Conservation (phyloP, 257 asterid species). For the Sherardia arvensis region DNA sequence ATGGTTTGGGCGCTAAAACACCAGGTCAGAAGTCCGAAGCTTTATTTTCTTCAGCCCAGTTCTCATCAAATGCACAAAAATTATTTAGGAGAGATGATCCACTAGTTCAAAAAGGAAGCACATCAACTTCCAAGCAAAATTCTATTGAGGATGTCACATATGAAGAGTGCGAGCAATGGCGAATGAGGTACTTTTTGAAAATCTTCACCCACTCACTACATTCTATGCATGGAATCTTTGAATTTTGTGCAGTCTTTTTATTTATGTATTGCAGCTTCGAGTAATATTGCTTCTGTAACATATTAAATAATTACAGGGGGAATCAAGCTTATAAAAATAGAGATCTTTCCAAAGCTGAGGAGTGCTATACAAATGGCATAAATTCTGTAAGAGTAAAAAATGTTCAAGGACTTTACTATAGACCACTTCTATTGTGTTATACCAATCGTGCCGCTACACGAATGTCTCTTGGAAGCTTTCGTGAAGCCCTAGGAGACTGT, state of each 20-base stretch:
- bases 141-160: constrained; percentile 17
- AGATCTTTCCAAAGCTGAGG: constrained; percentile 67
- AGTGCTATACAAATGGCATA: constrained; percentile 68
- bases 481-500: constrained; percentile 90
- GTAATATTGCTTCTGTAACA: constrained; percentile 5
- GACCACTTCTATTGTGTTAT: constrained; percentile 72
- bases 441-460: constrained; percentile 97
- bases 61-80: constrained; percentile 12
- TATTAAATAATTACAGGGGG: constrained; percentile 51
- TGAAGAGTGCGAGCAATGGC: constrained; percentile 70
- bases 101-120: constrained; percentile 12
- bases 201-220: not conserved
- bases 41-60: constrained; percentile 16
- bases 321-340: constrained; percentile 75
- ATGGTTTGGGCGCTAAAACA: constrained; percentile 25
- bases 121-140: constrained; percentile 22
- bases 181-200: constrained; percentile 49
- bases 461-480: constrained; percentile 74
- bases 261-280: not conserved
- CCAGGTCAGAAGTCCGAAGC: constrained; percentile 18
- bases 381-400: constrained; percentile 26
- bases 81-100: constrained; percentile 9
- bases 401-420: constrained; percentile 26
- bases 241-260: not conserved
- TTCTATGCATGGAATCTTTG: not conserved